Base-by-base conservation (phyloP, 495 filamentous ascomycete genomes). In the Cercophora samala region DNA sequence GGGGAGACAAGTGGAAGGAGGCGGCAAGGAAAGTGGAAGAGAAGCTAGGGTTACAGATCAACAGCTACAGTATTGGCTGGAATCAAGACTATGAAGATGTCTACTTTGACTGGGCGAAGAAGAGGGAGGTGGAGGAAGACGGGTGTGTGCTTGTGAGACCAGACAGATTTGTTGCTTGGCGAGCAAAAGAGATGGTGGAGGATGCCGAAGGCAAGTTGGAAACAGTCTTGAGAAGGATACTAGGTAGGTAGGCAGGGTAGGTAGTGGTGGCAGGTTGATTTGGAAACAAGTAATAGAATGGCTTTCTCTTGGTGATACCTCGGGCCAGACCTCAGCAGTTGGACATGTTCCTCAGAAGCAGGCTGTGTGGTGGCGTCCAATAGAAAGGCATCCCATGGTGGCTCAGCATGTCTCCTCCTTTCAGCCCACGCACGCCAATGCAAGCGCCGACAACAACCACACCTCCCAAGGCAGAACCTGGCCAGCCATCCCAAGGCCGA, bases 131-230 rank as follows among this genome's bases (percentile, higher is more conserved):
- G 0, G 72, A 74, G 17, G 75, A 81, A 15, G 70, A 67, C 25
- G 81, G 81, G 19, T 80, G 76, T 8, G 64, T 83, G 13, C 65
- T 82, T 22, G 78, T 79, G 13, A 65, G 81, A 11, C 81, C 80
- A 9, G 80, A 83, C 68, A 68, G 75, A n/a, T 81, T 80, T 64
- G 76, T 83, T 5, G 78, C 77, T 3, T 83, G 80, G 80, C 62
- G 81, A 62, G 72, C 68, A 3, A 66, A 72, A 26, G 32, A 55
- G 29, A 72, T 73, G 71, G 59, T 72, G 54, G 66, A 25, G 22
- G 66, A 72, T 21, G 60, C 70, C 13, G 56, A 46, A 37, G 59
- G 24, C 21, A 69, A 62, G 58, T 58, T 76, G 67, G 80, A 61
- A 72, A 46, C 56, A 29, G 72, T 75, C 15, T 70, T 75, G 70